phyloP scores from a whole-genome alignment of 352 stramenopile species.

The Globisporangium carolinianum region DNA sequence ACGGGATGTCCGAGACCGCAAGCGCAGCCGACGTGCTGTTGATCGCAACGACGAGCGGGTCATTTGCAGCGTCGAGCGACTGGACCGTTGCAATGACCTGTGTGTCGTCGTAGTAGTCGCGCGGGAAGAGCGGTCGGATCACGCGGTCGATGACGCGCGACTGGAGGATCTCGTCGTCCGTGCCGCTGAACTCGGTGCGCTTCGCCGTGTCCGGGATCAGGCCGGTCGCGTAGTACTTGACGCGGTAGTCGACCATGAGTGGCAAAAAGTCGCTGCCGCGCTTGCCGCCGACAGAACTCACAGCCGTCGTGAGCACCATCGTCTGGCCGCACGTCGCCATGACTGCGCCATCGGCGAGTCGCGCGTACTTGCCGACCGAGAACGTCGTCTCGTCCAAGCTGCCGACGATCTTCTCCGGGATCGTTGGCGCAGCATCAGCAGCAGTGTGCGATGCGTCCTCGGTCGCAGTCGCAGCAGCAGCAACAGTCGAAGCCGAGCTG shows the following conservation, averaged over 20 bases:
- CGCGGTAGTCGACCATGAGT: conserved; percentile 92
- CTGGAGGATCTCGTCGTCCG: conserved; percentile 95
- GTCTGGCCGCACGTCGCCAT: conserved; percentile 78
- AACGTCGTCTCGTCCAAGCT: conserved; percentile 50
- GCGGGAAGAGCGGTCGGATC: conserved; percentile 92
- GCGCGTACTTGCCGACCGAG: conserved; percentile 72
- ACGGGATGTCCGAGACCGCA: conserved; percentile 82
- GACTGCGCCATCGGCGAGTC: conserved; percentile 80
- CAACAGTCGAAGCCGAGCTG: not conserved
- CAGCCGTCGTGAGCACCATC: conserved; percentile 82
- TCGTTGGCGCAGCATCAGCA: conserved; percentile 7
- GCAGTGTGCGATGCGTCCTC: not conserved
- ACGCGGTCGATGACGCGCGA: conserved; percentile 95
- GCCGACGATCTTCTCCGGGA: conserved; percentile 24
- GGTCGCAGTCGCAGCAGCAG: not conserved
- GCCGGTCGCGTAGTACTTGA: conserved; percentile 83
- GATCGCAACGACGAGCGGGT: conserved; percentile 83
- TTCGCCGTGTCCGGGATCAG: conserved; percentile 86
- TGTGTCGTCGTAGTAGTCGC: conserved; percentile 93
- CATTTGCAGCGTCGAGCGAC: conserved; percentile 77
- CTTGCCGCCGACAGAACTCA: conserved; percentile 52
- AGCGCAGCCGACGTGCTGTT: conserved; percentile 87
- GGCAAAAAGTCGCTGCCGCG: conserved; percentile 74
- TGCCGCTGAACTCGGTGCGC: conserved; percentile 85
- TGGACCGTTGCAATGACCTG: conserved; percentile 91